These are phyloP conservation scores for Datura wrightii DNA, from an alignment of 257 asterid species.

Conservation along the genomic window DNA sequence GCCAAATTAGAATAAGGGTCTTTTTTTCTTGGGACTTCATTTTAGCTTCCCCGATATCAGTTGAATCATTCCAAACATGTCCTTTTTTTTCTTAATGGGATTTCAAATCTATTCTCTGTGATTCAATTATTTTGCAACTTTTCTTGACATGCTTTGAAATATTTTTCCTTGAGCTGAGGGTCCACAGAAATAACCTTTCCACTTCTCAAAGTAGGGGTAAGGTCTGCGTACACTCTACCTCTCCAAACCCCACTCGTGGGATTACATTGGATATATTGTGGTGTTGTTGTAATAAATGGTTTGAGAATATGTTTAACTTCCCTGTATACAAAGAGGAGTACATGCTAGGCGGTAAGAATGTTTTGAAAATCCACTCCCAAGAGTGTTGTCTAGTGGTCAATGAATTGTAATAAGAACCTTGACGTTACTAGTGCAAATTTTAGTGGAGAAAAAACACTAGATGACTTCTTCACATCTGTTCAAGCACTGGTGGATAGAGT, in stretches of 20 bases:
- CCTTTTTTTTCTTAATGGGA: background rate
- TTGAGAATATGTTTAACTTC: background rate
- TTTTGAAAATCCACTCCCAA: background rate
- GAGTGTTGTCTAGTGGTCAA: background rate
- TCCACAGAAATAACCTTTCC: too few species aligned
- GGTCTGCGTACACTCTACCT: too few species aligned
- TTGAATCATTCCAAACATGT: background rate
- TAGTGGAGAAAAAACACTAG: background rate
- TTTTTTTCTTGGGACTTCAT: background rate
- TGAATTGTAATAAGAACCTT: background rate
- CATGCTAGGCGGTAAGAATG: background rate
- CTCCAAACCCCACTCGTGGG: too few species aligned
- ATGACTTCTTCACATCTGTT: background rate
- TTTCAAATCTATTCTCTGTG: background rate
- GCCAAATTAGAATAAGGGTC: background rate
- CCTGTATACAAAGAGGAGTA: background rate
- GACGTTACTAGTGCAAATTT: background rate
- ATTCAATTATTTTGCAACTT: background rate
- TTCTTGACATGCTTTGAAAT: too few species aligned
- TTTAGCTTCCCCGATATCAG: background rate
- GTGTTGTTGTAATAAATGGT: background rate
- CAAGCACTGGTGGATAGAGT: background rate
- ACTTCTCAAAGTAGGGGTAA: too few species aligned
- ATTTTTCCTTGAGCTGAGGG: too few species aligned
- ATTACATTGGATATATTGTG: too few species aligned